phyloP scores from a whole-genome alignment of 2,329 filamentous ascomycete genomes.

The Neospermospora avenae region DNA sequence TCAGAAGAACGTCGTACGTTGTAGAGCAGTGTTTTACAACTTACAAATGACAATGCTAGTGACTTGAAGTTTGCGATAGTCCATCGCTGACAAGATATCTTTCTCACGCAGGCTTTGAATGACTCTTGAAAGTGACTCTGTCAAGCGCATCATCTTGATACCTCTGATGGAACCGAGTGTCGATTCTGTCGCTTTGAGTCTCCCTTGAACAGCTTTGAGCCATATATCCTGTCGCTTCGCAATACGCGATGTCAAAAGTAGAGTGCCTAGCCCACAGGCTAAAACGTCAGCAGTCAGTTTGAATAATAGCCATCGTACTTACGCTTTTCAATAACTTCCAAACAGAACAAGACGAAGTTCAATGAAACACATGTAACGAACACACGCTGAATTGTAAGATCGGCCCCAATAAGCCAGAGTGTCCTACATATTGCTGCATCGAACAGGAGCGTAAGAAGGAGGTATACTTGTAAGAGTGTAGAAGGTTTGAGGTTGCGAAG shows the following conservation, averaged over 20 bases:
- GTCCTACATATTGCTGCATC: neutral
- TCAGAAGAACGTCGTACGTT: neutral
- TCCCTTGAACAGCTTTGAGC: neutral
- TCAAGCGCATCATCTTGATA: neutral
- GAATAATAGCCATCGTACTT: neutral
- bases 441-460: neutral
- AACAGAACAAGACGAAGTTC: neutral
- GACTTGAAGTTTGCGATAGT: neutral
- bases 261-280: neutral
- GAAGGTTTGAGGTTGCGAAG: neutral
- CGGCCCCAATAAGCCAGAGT: neutral
- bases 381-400: neutral
- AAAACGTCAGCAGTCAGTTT: neutral
- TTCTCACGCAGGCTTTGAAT: neutral
- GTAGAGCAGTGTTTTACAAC: neutral
- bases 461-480: neutral
- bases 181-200: neutral
- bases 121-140: neutral
- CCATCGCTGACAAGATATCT: neutral
- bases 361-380: neutral
- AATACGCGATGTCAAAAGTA: neutral
- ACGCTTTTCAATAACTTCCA: neutral
- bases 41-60: neutral
- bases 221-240: neutral
- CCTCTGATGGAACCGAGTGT: neutral